phyloP scores from a whole-genome alignment of 2,329 filamentous ascomycete genomes.

The Cytospora mali region DNA sequence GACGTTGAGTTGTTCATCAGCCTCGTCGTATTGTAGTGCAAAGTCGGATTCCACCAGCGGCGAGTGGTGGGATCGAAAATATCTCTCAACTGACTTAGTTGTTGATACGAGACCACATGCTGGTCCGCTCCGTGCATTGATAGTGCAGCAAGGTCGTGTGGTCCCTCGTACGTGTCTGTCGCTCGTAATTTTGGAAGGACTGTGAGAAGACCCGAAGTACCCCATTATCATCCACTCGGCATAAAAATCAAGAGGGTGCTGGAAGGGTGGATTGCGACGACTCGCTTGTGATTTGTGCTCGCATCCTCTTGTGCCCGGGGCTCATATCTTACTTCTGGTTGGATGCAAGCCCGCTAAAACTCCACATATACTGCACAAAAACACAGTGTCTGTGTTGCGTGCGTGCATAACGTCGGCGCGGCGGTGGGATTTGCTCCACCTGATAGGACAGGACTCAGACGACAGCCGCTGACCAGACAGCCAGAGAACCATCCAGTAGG shows the following conservation, averaged over 20 bases:
- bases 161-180: constrained; percentile 26
- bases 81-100: constrained; percentile 10
- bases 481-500: constrained; percentile 28
- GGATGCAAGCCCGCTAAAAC: constrained; percentile 11
- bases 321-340: constrained; percentile 22
- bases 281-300: constrained; percentile 23
- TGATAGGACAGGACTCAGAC: constrained; percentile 30
- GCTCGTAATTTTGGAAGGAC: constrained; percentile 30
- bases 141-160: constrained; percentile 25
- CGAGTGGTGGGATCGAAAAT: constrained; percentile 19
- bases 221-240: constrained; percentile 9
- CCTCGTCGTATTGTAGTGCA: constrained; percentile 10
- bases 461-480: constrained; percentile 31
- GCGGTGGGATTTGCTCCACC: constrained; percentile 22
- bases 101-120: constrained; percentile 25
- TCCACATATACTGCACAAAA: constrained; percentile 22
- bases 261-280: constrained; percentile 20
- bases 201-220: constrained; percentile 14
- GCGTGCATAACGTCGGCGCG: constrained; percentile 30
- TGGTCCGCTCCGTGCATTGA: constrained; percentile 25
- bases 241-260: constrained; percentile 21
- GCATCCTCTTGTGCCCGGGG: constrained; percentile 15
- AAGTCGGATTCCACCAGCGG: not conserved
- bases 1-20: constrained; percentile 9
- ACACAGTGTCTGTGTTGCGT: constrained; percentile 22